Percentiles rank a stretch among this genome's conserved stretches.
Conservation (phyloP, 2,329 filamentous ascomycete genomes). For the Alternaria consortialis region DNA sequence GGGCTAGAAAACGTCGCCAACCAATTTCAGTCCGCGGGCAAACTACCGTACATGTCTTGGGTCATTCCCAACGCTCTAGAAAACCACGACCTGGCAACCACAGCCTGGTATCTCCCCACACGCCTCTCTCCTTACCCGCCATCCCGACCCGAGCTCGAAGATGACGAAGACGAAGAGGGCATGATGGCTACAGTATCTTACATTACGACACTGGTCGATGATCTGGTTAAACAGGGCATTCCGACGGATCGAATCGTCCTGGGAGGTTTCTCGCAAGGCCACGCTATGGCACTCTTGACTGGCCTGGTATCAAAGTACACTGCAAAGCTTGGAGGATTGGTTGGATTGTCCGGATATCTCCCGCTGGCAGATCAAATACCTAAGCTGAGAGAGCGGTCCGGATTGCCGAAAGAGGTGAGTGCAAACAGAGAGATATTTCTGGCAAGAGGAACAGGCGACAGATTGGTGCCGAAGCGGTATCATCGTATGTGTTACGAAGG, state of each 20-base stretch:
- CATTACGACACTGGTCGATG: slow-evolving; percentile 55
- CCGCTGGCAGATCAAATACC: slow-evolving; percentile 54
- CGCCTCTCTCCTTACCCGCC: slow-evolving; percentile 52
- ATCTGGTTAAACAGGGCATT: slow-evolving; percentile 53
- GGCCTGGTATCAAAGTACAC: slow-evolving; percentile 54
- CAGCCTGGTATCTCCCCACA: slow-evolving; percentile 59
- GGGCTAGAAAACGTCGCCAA: slow-evolving; percentile 56
- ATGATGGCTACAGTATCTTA: slow-evolving; percentile 53
- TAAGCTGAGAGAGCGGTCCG: slow-evolving; percentile 50
- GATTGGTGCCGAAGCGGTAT: slow-evolving; percentile 57
- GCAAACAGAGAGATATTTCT: slow-evolving; percentile 56
- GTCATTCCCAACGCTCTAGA: slow-evolving; percentile 61
- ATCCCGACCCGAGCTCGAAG: slow-evolving; percentile 54
- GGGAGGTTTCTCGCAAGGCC: slow-evolving; percentile 60
- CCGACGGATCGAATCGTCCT: slow-evolving; percentile 56
- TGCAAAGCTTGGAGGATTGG: slow-evolving; percentile 54
- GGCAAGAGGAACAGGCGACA: slow-evolving; percentile 58
- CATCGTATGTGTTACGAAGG: slow-evolving; percentile 55
- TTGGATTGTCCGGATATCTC: slow-evolving; percentile 59
- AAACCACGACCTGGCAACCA: slow-evolving; percentile 57
- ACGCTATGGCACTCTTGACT: slow-evolving; percentile 56
- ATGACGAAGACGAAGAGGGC: slow-evolving; percentile 58
- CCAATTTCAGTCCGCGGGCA: slow-evolving; percentile 59
- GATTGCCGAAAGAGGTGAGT: slow-evolving; percentile 44
- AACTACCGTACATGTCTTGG: slow-evolving; percentile 60